Evolutionary conservation across 345 rosid species (phyloP), one percentile per base, ranked within the genome.

Genomic region (Streptanthus diversifolius): DNA sequence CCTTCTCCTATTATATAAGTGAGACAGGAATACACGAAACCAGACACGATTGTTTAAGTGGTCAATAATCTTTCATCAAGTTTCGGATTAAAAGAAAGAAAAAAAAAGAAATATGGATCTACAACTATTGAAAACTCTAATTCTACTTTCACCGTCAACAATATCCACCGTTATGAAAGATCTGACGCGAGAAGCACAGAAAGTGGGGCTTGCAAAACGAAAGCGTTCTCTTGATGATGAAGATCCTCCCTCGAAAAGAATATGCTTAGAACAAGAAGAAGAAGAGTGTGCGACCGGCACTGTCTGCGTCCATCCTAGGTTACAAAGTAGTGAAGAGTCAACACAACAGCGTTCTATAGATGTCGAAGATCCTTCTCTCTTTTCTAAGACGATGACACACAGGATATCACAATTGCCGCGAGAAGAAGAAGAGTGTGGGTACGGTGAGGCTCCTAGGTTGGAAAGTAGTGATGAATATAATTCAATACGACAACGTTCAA

Each of bases 391-490:
- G 44, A 5, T 4, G 27, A 57, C 36, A n/a, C n/a, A n/a, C n/a
- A n/a, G n/a, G n/a, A n/a, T n/a, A n/a, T n/a, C 8, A 3, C 4
- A 48, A 1, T 4, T 35, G 10, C 7, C 8, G 27, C 61, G 19
- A 52, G 12, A 36, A 0, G 37, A 14, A 12, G 36, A 25, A 33
- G 11, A 8, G 27, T 1, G 17, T 63, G 11, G 2, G 5, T 2
- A 18, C 64, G 55, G n/a, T 25, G 47, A n/a, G n/a, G n/a, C n/a
- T n/a, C n/a, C 76, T 0, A 82, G 83, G 82, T 55, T 71, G 10
- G 81, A 80, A 51, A 41, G 88, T 27, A 85, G 7, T 25, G 40
- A 83, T 51, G 55, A 51, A 57, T 77, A 8, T n/a, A n/a, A n/a
- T 44, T 83, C 86, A 0, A 88, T 82, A 30, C 76, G 82, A 39